Evolutionary conservation across 352 stramenopile species (phyloP), one percentile per base, ranked within the genome.

Genomic region (Globisporangium abappressorium): DNA sequence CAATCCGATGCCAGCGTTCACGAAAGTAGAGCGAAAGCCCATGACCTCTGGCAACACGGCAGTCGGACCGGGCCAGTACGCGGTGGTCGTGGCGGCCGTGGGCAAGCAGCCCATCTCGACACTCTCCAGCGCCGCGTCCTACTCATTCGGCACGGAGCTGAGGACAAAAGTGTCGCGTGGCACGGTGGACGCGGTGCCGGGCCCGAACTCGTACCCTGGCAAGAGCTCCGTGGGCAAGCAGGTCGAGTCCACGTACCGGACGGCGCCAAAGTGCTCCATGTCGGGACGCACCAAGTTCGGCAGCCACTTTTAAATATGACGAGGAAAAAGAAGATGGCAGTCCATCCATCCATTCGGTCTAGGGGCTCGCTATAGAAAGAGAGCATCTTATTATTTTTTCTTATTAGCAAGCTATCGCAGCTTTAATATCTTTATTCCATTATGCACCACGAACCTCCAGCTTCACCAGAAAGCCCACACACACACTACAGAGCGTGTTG

Each of bases 251-350:
- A 82, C 64, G 59, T 92, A 89, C 66, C 80, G 78, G 47, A 87
- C 80, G 20, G 77, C 82, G 9, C 85, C 85, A 20, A 85, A 84
- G 68, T 77, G 72, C 69, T 89, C 83, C 72, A 93, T 93, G 83
- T 92, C 85, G 14, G 85, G 85, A 5, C 80, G 84, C 18, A 92
- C 82, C 56, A 93, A 93, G 70, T 91, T 92, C 69, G 82, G 82
- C 51, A 90, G 84, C 68, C 81, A 90, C 66, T 80, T 91, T 55
- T 91, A 81, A 77, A 12, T 46, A 46, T 46, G 38, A 43, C 8
- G 36, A 43, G 36, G 36, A 43, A 9, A 1, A 46, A 24, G 6
- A 7, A 9, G 43, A 7, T 11, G 43, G 18, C 20, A 5, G 15
- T 49, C 5, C 5, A 2, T 22, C 6, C 18, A 5, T n/a, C 18